Conservation (phyloP, 1,284 basidiomycete species). For the Ceratobasidium sp. region DNA sequence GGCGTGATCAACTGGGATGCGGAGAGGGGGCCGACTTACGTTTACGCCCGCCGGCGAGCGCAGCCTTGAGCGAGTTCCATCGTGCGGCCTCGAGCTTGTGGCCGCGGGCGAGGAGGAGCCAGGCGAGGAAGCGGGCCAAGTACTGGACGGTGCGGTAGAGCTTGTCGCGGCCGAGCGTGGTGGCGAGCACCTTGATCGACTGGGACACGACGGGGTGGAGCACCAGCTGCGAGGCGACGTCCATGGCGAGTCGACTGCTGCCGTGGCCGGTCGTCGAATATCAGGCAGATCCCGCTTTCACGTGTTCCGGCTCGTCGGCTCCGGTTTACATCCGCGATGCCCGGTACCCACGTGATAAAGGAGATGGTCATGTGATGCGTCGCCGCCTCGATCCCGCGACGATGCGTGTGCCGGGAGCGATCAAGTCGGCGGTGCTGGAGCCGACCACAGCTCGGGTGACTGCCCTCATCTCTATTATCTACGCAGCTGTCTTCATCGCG, state of each 20-base stretch:
- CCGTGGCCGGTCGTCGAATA: conserved; percentile 6
- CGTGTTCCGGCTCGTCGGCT: conserved; percentile 21
- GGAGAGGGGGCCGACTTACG: conserved; percentile 57
- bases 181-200: conserved; percentile 76
- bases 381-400: too few relatives aligned
- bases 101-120: conserved; percentile 73
- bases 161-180: conserved; percentile 91
- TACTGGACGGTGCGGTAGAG: conserved; percentile 94
- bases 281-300: conserved; percentile 5
- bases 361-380: too few relatives aligned
- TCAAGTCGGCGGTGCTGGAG: neutral
- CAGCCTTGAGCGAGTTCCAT: conserved; percentile 81
- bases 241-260: conserved; percentile 41
- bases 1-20: conserved; percentile 8
- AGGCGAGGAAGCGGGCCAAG: conserved; percentile 88
- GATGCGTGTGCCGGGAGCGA: conserved; percentile 7
- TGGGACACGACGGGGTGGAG: conserved; percentile 84
- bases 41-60: conserved; percentile 80
- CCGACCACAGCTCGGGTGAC: conserved; percentile 48
- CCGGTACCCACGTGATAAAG: neutral
- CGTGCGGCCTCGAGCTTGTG: conserved; percentile 69
- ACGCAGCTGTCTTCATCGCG: conserved; percentile 58
- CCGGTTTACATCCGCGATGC: neutral
- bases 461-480: conserved; percentile 59
- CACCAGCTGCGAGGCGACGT: conserved; percentile 72